phyloP scores from a whole-genome alignment of 805 yeast genomes.

The Candida piceae region DNA sequence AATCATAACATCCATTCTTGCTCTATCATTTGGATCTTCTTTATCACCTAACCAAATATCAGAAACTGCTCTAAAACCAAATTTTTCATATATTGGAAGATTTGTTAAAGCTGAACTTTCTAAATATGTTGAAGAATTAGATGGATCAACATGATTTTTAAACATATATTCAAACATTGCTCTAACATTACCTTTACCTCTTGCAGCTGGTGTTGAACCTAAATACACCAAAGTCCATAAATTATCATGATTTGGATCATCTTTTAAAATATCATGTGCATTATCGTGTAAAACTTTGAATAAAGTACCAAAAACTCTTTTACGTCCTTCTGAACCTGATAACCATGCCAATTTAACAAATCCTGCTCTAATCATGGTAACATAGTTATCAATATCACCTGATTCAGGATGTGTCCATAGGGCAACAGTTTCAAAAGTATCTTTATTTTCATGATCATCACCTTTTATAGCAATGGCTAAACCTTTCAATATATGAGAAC shows the following conservation, averaged over 20 bases:
- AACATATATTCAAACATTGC: constrained; percentile 46
- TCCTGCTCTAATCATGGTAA: constrained; percentile 47
- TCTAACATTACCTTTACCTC: constrained; percentile 55
- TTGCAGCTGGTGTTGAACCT: constrained; percentile 36
- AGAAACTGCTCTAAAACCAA: constrained; percentile 45
- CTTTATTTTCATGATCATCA: constrained; percentile 25
- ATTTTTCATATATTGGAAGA: constrained; percentile 48
- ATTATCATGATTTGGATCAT: constrained; percentile 32
- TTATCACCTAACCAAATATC: constrained; percentile 40
- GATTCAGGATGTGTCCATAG: constrained; percentile 47
- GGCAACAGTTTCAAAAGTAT: constrained; percentile 48
- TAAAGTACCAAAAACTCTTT: constrained; percentile 45
- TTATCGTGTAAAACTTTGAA: constrained; percentile 48
- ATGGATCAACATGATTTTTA: constrained; percentile 38
- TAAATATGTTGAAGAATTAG: constrained; percentile 38
- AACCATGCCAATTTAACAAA: constrained; percentile 47
- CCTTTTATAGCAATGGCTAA: constrained; percentile 47
- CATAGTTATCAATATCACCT: constrained; percentile 40
- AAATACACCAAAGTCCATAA: constrained; percentile 30
- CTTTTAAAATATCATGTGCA: constrained; percentile 36
- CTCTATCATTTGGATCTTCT: constrained; percentile 25
- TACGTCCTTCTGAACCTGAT: constrained; percentile 43
- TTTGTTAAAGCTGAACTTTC: constrained; percentile 44
- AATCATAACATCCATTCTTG: constrained; percentile 36
- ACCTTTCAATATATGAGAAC: constrained; percentile 47